A percentile compares a stretch with the other conserved stretches of the same genome.
phyloP scores from a whole-genome alignment of 345 rosid genomes.

The Eucalyptus regnans region DNA sequence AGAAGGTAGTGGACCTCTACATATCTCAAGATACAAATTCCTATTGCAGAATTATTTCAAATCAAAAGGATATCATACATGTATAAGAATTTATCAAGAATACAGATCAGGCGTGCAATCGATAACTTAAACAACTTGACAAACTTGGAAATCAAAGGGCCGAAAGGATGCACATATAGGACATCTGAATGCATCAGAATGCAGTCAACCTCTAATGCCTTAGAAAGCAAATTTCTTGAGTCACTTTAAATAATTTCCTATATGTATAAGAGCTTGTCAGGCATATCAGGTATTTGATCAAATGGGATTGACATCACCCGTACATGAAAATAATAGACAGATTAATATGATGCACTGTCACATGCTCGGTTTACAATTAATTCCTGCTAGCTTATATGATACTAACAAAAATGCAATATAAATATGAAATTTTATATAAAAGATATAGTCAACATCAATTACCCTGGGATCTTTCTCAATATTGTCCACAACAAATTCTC shows the following conservation, averaged over 20 bases:
- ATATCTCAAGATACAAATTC: not conserved
- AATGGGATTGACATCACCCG: not conserved
- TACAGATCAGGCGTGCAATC: not conserved
- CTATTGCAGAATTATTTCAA: not conserved
- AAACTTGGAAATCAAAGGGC: not conserved
- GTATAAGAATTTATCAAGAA: not conserved
- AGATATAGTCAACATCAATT: not conserved
- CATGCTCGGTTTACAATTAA: not conserved
- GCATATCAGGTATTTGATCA: not conserved
- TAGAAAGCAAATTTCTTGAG: not conserved
- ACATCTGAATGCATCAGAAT: not conserved
- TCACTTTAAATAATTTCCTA: not conserved
- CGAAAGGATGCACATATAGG: not conserved
- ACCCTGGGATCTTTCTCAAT: conserved; percentile 47
- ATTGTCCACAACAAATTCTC: conserved; percentile 82
- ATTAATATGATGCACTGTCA: not conserved
- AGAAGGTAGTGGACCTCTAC: not conserved
- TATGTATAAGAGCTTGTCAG: not conserved
- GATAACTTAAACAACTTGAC: not conserved
- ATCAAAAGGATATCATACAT: not conserved
- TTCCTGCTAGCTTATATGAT: not conserved
- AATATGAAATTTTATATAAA: not conserved
- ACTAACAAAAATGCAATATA: not conserved
- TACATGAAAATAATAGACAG: not conserved
- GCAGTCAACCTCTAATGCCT: not conserved